A percentile compares a stretch with the other conserved stretches of the same genome.
Conservation (phyloP, 2,329 filamentous ascomycete species). For the Penicillium fuscoglaucum region DNA sequence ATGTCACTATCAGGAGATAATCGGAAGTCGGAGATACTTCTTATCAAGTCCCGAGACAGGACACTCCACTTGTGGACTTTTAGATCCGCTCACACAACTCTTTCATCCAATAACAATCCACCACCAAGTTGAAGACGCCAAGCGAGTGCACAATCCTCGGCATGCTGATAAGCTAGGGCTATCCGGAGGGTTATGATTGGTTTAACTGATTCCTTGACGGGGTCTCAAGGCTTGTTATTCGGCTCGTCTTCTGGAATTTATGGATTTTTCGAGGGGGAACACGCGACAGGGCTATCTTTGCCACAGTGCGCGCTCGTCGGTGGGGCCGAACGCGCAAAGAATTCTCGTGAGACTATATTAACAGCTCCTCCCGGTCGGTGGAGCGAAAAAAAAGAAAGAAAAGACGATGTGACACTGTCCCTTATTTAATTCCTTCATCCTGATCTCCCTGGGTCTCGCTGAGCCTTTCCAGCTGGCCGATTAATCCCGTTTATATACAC, state of each 20-base stretch:
- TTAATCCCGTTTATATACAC: constrained; percentile 1
- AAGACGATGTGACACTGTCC: constrained; percentile 22
- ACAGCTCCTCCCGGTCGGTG: constrained; percentile 14
- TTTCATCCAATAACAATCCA: constrained; percentile 3
- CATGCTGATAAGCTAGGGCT: constrained; percentile 21
- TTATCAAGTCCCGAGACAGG: neutral
- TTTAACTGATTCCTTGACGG: neutral
- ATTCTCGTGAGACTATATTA: constrained; percentile 24
- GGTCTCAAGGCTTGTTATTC: constrained; percentile 23
- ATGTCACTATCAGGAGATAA: constrained; percentile 1
- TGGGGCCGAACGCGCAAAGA: constrained; percentile 23
- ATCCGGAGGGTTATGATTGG: neutral
- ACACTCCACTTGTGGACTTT: neutral
- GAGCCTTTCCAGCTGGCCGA: constrained; percentile 26
- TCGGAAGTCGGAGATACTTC: neutral
- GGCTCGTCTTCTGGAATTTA: constrained; percentile 22
- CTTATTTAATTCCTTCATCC: constrained; percentile 8
- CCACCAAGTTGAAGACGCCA: neutral
- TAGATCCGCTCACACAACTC: neutral
- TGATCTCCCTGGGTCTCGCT: constrained; percentile 18
- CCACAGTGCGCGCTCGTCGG: constrained; percentile 1
- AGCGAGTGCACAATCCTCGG: constrained; percentile 19
- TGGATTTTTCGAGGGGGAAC: constrained; percentile 10
- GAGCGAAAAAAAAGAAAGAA: constrained; percentile 21
- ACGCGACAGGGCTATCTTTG: constrained; percentile 24